Base-by-base conservation (phyloP, 345 rosid species). In the Eucalyptus curtisii region DNA sequence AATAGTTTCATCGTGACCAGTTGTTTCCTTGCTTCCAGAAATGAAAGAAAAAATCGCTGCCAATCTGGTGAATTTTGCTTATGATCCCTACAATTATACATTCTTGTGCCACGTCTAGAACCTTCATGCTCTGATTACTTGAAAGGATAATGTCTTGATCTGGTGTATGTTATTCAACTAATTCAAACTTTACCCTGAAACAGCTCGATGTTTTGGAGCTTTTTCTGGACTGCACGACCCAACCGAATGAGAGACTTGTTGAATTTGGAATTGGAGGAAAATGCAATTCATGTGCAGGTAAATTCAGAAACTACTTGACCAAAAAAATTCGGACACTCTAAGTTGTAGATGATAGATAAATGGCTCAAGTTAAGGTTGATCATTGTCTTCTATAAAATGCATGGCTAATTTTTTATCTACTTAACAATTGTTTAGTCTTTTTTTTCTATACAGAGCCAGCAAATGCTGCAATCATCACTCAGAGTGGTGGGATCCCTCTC, bases 181-280 rank as follows among this genome's bases (percentile, higher is more conserved):
- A 17, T 80, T 87, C 82, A n/a, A 55, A 59, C 48, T 86, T 52
- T 66, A 30, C 91, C 87, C 88, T 79, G 24, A 40, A 86, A 22
- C 97, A 95, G 99, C 96, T 97, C 88, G 96, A 97, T n/a, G n/a
- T n/a, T 91, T 92, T 97, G 94, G 99, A 96, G 90, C 96, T 97
- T 57, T 96, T 96, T 94, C 90, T 96, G 87, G 99, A 97, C 94
- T 96, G 99, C 94, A 86, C 96, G 71, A 94, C 99, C 49, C 96
- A 96, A 92, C 95, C 96, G 86, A 97, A 95, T 90, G 99, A 97
- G 95, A 97, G 91, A 93, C 96, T 97, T 48, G 92, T 96, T 10
- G 99, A 97, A 89, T 97, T 95, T 87, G 97, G 98, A 13, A 48
- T 94, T 30, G 99, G 99, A 89, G 99, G 99, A 66, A 87, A 96